Conservation (phyloP, 768 basidiomycete species). For the Lyophyllum decastes region DNA sequence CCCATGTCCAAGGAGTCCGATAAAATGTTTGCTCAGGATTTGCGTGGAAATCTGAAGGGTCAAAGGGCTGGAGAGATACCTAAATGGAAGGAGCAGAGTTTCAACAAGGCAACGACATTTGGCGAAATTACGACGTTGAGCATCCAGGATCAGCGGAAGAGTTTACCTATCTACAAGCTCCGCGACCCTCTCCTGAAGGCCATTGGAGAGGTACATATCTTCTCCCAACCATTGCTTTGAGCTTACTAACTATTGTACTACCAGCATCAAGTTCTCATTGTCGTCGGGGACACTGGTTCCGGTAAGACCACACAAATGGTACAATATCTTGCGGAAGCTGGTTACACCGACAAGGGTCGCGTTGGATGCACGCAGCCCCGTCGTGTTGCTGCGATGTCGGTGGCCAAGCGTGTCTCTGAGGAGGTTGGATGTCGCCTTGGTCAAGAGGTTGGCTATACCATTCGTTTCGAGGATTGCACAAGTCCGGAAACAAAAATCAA, state of each 20-base stretch:
- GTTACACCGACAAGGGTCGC: constrained; percentile 85
- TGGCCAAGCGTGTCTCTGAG: constrained; percentile 97
- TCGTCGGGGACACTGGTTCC: constrained; percentile 97
- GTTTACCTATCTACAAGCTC: constrained; percentile 93
- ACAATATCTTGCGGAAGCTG: constrained; percentile 95
- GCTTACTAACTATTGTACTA: constrained; percentile 14
- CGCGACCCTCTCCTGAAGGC: constrained; percentile 88
- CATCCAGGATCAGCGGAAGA: constrained; percentile 92
- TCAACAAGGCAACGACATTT: constrained; percentile 95
- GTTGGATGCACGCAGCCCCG: constrained; percentile 99
- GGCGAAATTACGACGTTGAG: constrained; percentile 89
- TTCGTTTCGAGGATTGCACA: constrained; percentile 99
- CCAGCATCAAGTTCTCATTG: constrained; percentile 95
- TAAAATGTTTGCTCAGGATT: constrained; percentile 89
- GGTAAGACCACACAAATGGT: constrained; percentile 99
- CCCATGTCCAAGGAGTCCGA: constrained; percentile 93
- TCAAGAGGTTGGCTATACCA: constrained; percentile 97
- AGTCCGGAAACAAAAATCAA: constrained; percentile 99
- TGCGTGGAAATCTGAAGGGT: constrained; percentile 78
- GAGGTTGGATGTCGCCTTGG: constrained; percentile 98
- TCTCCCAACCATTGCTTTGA: constrained; percentile 11
- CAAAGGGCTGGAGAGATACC: constrained; percentile 83
- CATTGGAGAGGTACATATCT: constrained; percentile 73
- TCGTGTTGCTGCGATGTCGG: constrained; percentile 99
- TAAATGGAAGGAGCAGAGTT: constrained; percentile 88